A percentile compares a stretch with the other conserved stretches of the same genome.
phyloP scores from a whole-genome alignment of 495 filamentous ascomycete species.

The Tuber aestivum region DNA sequence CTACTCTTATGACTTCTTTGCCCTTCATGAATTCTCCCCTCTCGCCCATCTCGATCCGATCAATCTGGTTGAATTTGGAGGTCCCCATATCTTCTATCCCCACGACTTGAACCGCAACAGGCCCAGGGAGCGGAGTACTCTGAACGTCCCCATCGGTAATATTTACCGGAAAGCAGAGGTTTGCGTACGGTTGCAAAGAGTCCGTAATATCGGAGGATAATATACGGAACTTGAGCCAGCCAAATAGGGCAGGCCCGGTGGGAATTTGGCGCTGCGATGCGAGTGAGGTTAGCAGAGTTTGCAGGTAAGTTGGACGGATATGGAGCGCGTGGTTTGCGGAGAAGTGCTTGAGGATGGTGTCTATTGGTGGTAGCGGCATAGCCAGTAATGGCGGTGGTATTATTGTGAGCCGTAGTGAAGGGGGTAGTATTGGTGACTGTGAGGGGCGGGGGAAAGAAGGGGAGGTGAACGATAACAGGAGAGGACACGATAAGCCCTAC shows the following conservation, averaged over 20 bases:
- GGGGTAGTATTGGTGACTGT: not conserved
- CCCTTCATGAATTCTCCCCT: slow-evolving; percentile 78
- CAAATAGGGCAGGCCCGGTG: slow-evolving; percentile 64
- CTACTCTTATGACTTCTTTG: slow-evolving; percentile 69
- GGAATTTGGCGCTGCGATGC: slow-evolving; percentile 49
- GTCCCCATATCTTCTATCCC: slow-evolving; percentile 75
- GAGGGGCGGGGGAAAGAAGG: not conserved
- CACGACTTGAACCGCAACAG: slow-evolving; percentile 72
- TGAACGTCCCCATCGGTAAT: slow-evolving; percentile 51
- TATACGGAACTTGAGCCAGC: slow-evolving; percentile 75
- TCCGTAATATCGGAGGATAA: slow-evolving; percentile 68
- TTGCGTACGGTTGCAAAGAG: slow-evolving; percentile 50
- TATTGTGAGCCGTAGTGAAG: not conserved
- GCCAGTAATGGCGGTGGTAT: slow-evolving; percentile 13
- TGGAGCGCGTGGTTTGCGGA: slow-evolving; percentile 15
- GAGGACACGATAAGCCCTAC: not conserved
- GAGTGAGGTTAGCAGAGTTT: slow-evolving; percentile 26
- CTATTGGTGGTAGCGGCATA: slow-evolving; percentile 17
- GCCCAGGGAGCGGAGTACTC: slow-evolving; percentile 52
- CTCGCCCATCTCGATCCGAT: slow-evolving; percentile 73
- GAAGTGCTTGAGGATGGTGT: slow-evolving; percentile 32
- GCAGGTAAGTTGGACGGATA: slow-evolving; percentile 30
- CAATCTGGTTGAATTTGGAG: slow-evolving; percentile 76
- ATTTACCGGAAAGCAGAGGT: slow-evolving; percentile 55
- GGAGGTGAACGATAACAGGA: not conserved